phyloP scores from a whole-genome alignment of 192 early-diverging fungal species.

The Jimgerdemannia lactiflua region DNA sequence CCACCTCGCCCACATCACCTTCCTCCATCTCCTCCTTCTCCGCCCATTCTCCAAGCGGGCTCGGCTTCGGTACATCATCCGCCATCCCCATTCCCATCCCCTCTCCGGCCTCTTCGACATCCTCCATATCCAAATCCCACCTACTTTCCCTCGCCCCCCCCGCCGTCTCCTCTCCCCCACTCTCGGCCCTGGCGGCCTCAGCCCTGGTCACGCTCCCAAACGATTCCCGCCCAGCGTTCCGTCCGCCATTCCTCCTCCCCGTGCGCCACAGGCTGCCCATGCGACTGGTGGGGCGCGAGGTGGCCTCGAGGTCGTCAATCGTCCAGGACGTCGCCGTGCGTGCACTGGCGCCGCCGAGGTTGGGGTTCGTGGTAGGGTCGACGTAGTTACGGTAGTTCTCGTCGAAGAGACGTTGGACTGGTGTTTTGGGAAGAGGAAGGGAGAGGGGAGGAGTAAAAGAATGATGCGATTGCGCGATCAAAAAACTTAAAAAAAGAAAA shows the following conservation, averaged over 20 bases:
- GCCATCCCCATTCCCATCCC: background rate
- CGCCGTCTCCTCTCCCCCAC: background rate
- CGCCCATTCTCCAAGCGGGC: no score
- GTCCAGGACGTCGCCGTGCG: background rate
- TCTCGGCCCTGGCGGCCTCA: background rate
- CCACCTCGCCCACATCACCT: no score
- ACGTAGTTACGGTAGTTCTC: background rate
- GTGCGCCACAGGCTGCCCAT: background rate
- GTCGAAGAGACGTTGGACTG: conserved; percentile 7
- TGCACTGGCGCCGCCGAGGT: background rate
- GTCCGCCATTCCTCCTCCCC: background rate
- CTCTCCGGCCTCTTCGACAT: background rate
- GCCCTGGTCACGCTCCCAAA: no score
- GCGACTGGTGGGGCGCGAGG: background rate
- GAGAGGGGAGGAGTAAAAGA: background rate
- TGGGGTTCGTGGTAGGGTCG: background rate
- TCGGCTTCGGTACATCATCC: background rate
- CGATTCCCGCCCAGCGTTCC: no score
- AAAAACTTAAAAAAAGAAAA: no score
- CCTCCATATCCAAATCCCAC: background rate
- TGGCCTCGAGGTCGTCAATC: background rate
- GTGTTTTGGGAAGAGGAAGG: background rate
- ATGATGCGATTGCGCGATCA: background rate
- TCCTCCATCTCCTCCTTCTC: no score
- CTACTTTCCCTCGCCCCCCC: background rate